A percentile compares a stretch with the other conserved stretches of the same genome.
Evolutionary conservation across 2,329 filamentous ascomycete species (phyloP).

Genomic region (Annulohypoxylon truncatum): DNA sequence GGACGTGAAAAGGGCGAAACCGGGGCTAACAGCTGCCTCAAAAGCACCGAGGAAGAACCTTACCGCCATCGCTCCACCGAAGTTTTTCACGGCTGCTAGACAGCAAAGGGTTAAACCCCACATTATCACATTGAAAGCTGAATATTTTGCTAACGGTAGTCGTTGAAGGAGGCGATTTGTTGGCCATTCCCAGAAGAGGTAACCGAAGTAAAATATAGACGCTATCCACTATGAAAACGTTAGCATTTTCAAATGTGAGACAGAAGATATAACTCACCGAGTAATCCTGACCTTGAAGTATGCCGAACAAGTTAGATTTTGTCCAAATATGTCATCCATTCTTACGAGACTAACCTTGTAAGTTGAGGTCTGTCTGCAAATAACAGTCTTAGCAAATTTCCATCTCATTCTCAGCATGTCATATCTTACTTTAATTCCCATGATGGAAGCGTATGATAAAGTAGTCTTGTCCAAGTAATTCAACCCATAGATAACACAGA

Average conservation of each 20-base stretch:
- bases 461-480: conserved; percentile 64
- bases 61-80: conserved; percentile 53
- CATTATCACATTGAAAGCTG: conserved; percentile 70
- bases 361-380: conserved; percentile 43
- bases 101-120: conserved; percentile 62
- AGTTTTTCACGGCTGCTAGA: conserved; percentile 53
- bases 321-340: not conserved
- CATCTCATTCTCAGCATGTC: not conserved
- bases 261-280: conserved; percentile 50
- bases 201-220: conserved; percentile 63
- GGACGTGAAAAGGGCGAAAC: conserved; percentile 50
- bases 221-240: conserved; percentile 56
- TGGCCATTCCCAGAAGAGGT: conserved; percentile 71
- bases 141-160: conserved; percentile 74
- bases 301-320: conserved; percentile 11
- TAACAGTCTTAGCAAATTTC: conserved; percentile 7
- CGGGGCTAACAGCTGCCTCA: conserved; percentile 52
- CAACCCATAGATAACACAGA: conserved; percentile 68
- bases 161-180: conserved; percentile 73
- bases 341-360: conserved; percentile 38
- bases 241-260: too few relatives aligned
- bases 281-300: conserved; percentile 52
- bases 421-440: conserved; percentile 59
- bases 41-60: conserved; percentile 57
- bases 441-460: conserved; percentile 62